Evolutionary conservation across 768 basidiomycete species (phyloP).

Genomic region (Agaricus blazei): DNA sequence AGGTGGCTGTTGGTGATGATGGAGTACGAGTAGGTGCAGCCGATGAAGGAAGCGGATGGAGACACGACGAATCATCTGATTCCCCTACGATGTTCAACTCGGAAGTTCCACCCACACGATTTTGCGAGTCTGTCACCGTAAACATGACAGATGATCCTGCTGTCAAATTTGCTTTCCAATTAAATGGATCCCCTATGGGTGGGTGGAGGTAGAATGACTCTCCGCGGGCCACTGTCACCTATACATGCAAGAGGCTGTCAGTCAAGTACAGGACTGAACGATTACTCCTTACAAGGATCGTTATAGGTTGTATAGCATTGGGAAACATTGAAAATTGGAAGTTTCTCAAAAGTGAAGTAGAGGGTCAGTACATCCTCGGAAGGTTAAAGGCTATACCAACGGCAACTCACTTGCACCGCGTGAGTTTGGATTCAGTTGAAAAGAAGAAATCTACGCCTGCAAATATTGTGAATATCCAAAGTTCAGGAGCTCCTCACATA

Average conservation of each 20-base stretch:
- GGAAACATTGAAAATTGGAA: slow-evolving; percentile 20
- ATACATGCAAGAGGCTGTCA: not conserved
- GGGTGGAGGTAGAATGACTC: slow-evolving; percentile 18
- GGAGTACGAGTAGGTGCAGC: slow-evolving; percentile 5
- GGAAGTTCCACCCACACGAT: slow-evolving; percentile 21
- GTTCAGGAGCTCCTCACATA: not conserved
- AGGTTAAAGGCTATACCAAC: not conserved
- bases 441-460: slow-evolving; percentile 23
- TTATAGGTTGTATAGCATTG: slow-evolving; percentile 20
- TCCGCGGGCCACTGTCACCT: slow-evolving; percentile 21
- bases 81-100: slow-evolving; percentile 14
- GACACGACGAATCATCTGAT: slow-evolving; percentile 19
- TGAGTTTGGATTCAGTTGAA: slow-evolving; percentile 18
- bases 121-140: slow-evolving; percentile 19
- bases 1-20: not conserved
- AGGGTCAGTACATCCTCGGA: not conserved
- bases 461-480: not conserved
- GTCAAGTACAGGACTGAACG: not conserved
- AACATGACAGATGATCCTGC: slow-evolving; percentile 20
- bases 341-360: slow-evolving; percentile 10
- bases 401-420: slow-evolving; percentile 22
- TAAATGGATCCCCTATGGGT: slow-evolving; percentile 16
- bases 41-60: slow-evolving; percentile 4
- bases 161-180: slow-evolving; percentile 21
- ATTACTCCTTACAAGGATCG: slow-evolving; percentile 17